phyloP scores from a whole-genome alignment of 108 stramenopile species.

The Nitzschia sp. region DNA sequence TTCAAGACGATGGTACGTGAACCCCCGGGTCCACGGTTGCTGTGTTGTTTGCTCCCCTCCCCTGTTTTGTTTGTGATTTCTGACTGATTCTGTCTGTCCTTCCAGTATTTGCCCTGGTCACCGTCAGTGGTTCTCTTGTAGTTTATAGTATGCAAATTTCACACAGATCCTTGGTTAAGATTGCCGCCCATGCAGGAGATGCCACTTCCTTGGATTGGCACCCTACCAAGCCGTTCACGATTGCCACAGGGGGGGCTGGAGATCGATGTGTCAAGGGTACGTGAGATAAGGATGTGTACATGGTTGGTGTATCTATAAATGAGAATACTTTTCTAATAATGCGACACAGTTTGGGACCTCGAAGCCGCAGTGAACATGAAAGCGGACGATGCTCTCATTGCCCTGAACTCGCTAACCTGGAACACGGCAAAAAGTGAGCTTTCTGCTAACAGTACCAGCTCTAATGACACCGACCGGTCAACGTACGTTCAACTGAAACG shows the following conservation, averaged over 20 bases:
- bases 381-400: conserved; percentile 18
- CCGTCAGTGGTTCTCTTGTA: conserved; percentile 64
- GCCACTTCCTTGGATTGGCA: conserved; percentile 85
- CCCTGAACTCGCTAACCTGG: conserved; percentile 39
- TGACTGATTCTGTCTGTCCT: background rate
- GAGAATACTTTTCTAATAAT: background rate
- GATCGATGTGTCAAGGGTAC: conserved; percentile 72
- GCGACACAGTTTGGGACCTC: conserved; percentile 34
- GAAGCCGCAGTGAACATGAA: conserved; percentile 29
- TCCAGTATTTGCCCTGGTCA: conserved; percentile 74
- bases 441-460: conserved; percentile 25
- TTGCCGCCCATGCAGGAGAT: conserved; percentile 78
- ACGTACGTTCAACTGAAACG: conserved; percentile 13
- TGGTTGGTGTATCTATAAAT: background rate
- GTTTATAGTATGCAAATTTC: conserved; percentile 69
- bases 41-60: background rate
- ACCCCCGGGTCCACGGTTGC: too few species aligned
- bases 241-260: conserved; percentile 79
- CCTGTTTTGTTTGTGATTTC: background rate
- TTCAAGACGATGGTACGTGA: conserved; percentile 51
- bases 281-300: background rate
- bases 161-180: conserved; percentile 50
- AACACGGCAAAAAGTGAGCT: conserved; percentile 16
- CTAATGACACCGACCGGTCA: conserved; percentile 48
- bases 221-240: conserved; percentile 54